These are phyloP conservation scores for Ilex aquifolium DNA, from an alignment of 257 asterid genomes.

Conservation along the genomic window DNA sequence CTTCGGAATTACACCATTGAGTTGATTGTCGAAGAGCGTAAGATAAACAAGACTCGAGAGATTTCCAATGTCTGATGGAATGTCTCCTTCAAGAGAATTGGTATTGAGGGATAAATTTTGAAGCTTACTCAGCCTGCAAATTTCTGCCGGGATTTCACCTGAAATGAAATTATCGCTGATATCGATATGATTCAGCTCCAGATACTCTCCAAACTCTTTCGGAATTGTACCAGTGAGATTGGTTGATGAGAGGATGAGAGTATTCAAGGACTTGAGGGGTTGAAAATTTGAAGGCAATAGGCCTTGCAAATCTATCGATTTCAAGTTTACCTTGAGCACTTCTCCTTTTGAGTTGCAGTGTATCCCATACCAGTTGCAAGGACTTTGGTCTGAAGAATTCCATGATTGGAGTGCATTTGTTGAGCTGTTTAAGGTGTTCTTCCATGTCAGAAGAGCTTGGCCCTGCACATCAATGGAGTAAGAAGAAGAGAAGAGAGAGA, in stretches of 20 bases:
- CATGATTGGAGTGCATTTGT: constrained; percentile 43
- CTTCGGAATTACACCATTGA: constrained; percentile 66
- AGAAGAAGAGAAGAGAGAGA: constrained; percentile 29
- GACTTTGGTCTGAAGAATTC: constrained; percentile 41
- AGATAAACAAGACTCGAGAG: constrained; percentile 44
- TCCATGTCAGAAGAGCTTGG: constrained; percentile 73
- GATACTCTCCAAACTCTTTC: constrained; percentile 59
- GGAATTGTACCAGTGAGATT: constrained; percentile 85
- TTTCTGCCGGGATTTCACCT: constrained; percentile 68
- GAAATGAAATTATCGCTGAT: constrained; percentile 63
- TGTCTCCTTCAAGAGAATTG: constrained; percentile 50
- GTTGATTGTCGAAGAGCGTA: constrained; percentile 72
- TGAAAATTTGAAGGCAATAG: constrained; percentile 70
- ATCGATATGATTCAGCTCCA: constrained; percentile 41
- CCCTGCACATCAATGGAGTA: constrained; percentile 57
- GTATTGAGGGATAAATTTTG: constrained; percentile 46
- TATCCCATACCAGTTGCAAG: constrained; percentile 85
- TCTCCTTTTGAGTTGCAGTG: constrained; percentile 50
- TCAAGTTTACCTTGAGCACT: constrained; percentile 49
- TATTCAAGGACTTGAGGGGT: constrained; percentile 40
- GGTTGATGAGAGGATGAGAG: constrained; percentile 64
- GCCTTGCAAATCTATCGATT: constrained; percentile 67
- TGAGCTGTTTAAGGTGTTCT: constrained; percentile 40
- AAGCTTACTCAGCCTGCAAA: constrained; percentile 53
- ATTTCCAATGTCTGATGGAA: constrained; percentile 60